Evolutionary conservation across 2,329 filamentous ascomycete species (phyloP), one percentile per base, ranked within the genome.

Genomic region (Neurospora sp.): DNA sequence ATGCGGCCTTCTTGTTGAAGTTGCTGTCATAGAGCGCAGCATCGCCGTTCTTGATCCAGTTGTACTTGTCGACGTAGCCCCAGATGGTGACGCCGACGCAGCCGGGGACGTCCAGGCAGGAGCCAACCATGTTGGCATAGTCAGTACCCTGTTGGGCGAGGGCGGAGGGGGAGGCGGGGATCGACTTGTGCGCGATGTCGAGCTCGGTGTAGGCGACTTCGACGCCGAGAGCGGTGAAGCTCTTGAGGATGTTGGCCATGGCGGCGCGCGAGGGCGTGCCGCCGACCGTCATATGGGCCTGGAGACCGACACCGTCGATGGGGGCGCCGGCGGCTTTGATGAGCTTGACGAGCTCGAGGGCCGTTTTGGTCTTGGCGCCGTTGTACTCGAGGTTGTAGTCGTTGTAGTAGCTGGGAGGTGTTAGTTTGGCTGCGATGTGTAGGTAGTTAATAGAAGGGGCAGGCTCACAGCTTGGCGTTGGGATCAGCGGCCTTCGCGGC

Each of bases 121-220:
- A 78, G 68, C 76, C 74, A 4, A 78, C 77, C 9, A 81, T 77
- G 70, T 76, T 75, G 46, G 74, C 80, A 75, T 84, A 87, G 72
- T 84, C 82, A 38, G 76, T 76, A 0, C 81, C 82, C 78, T 88
- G 86, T 71, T 82, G 81, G 15, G 77, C 74, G 46, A 83, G 77
- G 40, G 81, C 81, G 6, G 79, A 74, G 2, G 77, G 74, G 13
- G 78, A 80, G 9, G 80, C 77, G 0, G 84, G 83, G 10, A 85
- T 75, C n/a, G 69, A 71, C 2, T 66, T 62, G 75, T 77, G 83
- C 38, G 87, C 81, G 71, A 90, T 85, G 75, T 90, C 88, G 28
- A 90, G 79, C 79, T 90, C 88, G 1, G 88, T 90, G 76, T 87
- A 83, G 5, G 86, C 86, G 4, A 89, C 84, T 71, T 90, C 87